Evolutionary conservation across 768 basidiomycete genomes (phyloP).

Genomic region (Plicaturopsis crispa): DNA sequence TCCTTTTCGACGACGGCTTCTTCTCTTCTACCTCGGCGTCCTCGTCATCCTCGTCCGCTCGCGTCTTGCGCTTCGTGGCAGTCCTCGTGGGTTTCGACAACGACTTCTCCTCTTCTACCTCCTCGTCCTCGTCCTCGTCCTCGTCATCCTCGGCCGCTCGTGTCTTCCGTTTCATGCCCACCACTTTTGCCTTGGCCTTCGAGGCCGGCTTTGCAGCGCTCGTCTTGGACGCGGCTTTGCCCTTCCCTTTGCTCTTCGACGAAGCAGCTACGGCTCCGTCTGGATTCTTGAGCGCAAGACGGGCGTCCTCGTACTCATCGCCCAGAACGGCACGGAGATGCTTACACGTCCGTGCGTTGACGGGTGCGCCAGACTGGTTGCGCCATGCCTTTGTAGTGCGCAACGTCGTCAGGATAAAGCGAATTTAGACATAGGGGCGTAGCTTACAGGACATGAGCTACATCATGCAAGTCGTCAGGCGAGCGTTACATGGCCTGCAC

Average conservation of each 20-base stretch:
- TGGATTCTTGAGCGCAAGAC: slow-evolving; percentile 26
- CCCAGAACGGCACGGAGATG: slow-evolving; percentile 37
- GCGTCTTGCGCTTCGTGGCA: slow-evolving; percentile 1
- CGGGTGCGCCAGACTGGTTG: slow-evolving; percentile 27
- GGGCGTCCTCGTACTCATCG: slow-evolving; percentile 38
- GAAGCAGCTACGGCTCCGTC: too few species aligned
- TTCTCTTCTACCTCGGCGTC: slow-evolving; percentile 6
- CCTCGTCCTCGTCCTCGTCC: slow-evolving; percentile 6
- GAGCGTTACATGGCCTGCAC: neutral
- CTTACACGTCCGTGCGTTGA: slow-evolving; percentile 42
- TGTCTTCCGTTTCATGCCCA: slow-evolving; percentile 1
- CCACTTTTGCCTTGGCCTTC: slow-evolving; percentile 7
- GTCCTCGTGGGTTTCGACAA: neutral
- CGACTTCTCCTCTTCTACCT: slow-evolving; percentile 2
- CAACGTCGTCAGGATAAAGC: neutral
- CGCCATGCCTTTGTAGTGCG: slow-evolving; percentile 21
- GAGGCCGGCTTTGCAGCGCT: slow-evolving; percentile 17
- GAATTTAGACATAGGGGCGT: slow-evolving; percentile 5
- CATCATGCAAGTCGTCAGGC: neutral
- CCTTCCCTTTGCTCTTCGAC: slow-evolving; percentile 5
- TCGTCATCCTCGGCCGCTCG: slow-evolving; percentile 9
- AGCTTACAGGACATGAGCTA: slow-evolving; percentile 25
- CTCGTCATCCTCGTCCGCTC: slow-evolving; percentile 9
- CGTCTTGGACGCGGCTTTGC: slow-evolving; percentile 5
- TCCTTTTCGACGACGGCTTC: neutral